phyloP scores from a whole-genome alignment of 495 filamentous ascomycete species.

The Daldinia childiae region DNA sequence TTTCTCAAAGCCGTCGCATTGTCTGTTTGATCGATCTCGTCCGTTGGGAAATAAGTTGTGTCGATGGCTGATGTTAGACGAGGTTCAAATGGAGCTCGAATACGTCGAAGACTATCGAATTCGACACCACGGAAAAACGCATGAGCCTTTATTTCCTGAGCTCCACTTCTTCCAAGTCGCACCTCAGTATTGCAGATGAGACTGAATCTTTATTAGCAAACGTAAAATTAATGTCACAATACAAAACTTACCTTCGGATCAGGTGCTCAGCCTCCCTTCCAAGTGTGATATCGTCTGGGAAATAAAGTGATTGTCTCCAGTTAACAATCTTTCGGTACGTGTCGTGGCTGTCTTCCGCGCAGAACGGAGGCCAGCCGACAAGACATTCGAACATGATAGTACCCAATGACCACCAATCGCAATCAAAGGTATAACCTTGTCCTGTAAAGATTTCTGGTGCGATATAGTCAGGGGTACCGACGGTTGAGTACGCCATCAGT shows the following conservation, averaged over 20 bases:
- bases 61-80: conserved; percentile 90
- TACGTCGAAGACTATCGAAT: conserved; percentile 88
- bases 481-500: conserved; percentile 96
- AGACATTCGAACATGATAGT: conserved; percentile 99
- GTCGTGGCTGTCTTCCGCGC: conserved; percentile 94
- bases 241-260: conserved; percentile 74
- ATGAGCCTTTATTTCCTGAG: conserved; percentile 90
- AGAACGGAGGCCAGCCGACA: conserved; percentile 99
- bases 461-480: conserved; percentile 98
- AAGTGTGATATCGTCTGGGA: conserved; percentile 92
- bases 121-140: conserved; percentile 96
- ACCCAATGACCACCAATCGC: conserved; percentile 98
- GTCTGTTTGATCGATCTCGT: conserved; percentile 95
- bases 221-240: not conserved
- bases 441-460: conserved; percentile 98
- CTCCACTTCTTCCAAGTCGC: conserved; percentile 84
- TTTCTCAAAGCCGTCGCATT: conserved; percentile 77
- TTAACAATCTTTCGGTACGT: conserved; percentile 99
- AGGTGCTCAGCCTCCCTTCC: conserved; percentile 87
- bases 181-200: conserved; percentile 92
- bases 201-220: conserved; percentile 58
- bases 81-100: conserved; percentile 95
- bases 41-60: conserved; percentile 98
- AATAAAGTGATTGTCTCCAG: conserved; percentile 94
- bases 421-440: conserved; percentile 92